Evolutionary conservation across 495 filamentous ascomycete species (phyloP), one percentile per base, ranked within the genome.

Genomic region (Apodospora peruviana): DNA sequence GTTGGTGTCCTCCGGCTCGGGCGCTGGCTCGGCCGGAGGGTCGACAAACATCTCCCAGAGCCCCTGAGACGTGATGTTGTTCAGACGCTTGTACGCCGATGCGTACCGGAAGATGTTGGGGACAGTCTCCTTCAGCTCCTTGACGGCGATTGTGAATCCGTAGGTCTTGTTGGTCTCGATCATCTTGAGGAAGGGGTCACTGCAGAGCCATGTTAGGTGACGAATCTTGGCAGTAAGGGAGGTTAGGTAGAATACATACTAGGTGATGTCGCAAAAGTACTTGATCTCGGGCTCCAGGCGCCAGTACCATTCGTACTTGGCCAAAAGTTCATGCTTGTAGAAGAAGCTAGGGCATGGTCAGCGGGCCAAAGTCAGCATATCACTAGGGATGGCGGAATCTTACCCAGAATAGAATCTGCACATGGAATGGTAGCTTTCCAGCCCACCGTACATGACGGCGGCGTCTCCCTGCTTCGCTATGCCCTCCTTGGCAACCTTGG

Each of bases 301-400:
- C 93, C 93, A 99, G 74, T 99, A 99, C 93, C 93, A 99, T 65
- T 96, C 88, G 71, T 97, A 99, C 70, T 99, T 95, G 59, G 85
- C 76, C 32, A 99, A 80, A 19, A 97, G 82, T 53, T 91, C 87
- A 59, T 99, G 93, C 72, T 96, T 95, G 76, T 95, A 99, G 73
- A 99, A 99, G 69, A 90, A 89, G 34, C 91, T 94, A 55, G 18
- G 29, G 17, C 18, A 2, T 20, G 18, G 52, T 67, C 55, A 62
- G 60, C 51, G 44, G 50, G 39, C 11, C 53, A 32, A 12, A 16
- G 0, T 12, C 20, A 23, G 19, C 1, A n/a, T 27, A 36, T 19
- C 25, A 12, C 22, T 42, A 10, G 4, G n/a, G n/a, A 35, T 32
- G 27, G 7, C 7, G 27, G 27, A 35, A 40, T 59, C 71, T 45